Base-by-base conservation (phyloP, 305 asterid genomes). In the Ajuga reptans region DNA sequence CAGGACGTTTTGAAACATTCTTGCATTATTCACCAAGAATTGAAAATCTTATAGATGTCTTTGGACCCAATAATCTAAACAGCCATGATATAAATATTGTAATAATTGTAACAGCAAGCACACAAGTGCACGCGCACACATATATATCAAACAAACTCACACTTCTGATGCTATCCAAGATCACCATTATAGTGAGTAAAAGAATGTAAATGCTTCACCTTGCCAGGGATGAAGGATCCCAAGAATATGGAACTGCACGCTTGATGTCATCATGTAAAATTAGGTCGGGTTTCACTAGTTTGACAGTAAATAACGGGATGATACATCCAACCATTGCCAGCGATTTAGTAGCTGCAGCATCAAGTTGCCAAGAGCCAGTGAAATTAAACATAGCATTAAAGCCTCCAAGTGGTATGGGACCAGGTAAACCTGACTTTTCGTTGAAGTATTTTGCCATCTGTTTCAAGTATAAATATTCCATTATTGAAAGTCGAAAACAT, bases 301-400 rank as follows among this genome's bases (percentile, higher is more conserved):
- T 58, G 73, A 90, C 90, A 29, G 60, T 74, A 56, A 78, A 86
- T 54, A 93, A 80, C n/a, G 96, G 85, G 69, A 89, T 84, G 64
- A 84, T 45, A 37, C 78, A 82, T 72, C 99, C 99, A 36, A 89
- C 89, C 96, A 90, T 86, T 5, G 96, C 85, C 21, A 93, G 96
- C 36, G 97, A 93, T 75, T 93, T 91, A 4, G 99, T 90, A 50
- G 96, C 82, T 31, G 95, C 88, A 8, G 95, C 96, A 73, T 93
- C 99, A 18, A 87, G 77, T 79, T 87, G 92, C 95, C 92, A 83
- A 72, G 89, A 87, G 60, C 99, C 99, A 72, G 96, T 89, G 84
- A 89, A 93, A 79, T 93, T 93, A 64, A 93, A 93, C 99, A 93
- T 93, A 11, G 99, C 93, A 66, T 93, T 93, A 68, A 90, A 90